Base-by-base conservation (phyloP, 371 early-diverging fungal species). In the Rhizopus delemar region DNA sequence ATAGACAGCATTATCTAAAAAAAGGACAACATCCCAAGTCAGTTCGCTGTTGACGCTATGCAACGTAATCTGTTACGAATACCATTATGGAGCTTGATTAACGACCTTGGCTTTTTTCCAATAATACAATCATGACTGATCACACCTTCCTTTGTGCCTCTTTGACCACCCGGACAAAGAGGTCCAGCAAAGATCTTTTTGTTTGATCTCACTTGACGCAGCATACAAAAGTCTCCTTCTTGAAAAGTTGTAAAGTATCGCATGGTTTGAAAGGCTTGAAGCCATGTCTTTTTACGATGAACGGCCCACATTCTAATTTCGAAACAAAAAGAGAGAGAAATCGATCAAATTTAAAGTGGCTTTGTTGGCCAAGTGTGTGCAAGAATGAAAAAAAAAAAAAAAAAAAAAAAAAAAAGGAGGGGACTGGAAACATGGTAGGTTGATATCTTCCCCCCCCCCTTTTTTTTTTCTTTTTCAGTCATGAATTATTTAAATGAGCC, bases 111-210 rank as follows among this genome's bases (percentile, higher is more conserved):
- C 11, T 51, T 45, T 35, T 62, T 53, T 5, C 86, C 87, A 32
- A 89, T 71, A 48, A 89, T 74, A 11, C 70, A 60, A 7, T 51
- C 62, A 56, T 88, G 89, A 11, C 43, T 51, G 41, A 89, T 62
- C 0, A 62, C 60, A 4, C 87, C 90, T 5, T 71, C 60, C 68
- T 66, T 68, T 32, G 70, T 57, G 46, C 70, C 63, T 36, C 63
- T 36, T 41, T 64, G 50, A 28, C 62, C 62, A 16, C 67, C 63
- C 8, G 34, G 53, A 29, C 71, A 73, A 16, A 83, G 55, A 15
- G 81, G 81, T 0, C 81, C 83, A 8, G 77, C 56, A 53, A 82
- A 70, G 31, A 66, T 61, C 32, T 71, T 72, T 29, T 75, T 70
- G 51, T 71, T 75, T 8, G 68, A 65, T 15, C 60, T 61, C 0